These are phyloP conservation scores for Strobilomyces echinocephalus DNA, from an alignment of 768 basidiomycete species.

Conservation along the genomic window DNA sequence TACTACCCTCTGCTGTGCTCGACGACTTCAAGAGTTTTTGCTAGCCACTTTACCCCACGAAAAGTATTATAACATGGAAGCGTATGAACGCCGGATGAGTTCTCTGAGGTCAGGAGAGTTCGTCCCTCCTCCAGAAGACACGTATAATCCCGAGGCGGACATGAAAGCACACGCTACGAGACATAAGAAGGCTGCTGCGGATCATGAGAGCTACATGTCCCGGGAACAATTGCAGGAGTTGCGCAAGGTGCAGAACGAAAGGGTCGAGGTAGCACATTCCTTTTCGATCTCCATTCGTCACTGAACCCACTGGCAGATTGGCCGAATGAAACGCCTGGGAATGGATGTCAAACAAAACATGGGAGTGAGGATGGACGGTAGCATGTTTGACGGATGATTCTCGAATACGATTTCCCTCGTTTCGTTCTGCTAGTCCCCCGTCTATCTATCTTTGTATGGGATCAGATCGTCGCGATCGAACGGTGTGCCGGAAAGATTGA, in stretches of 20 bases:
- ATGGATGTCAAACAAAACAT: slow-evolving; percentile 83
- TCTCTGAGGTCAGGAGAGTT: slow-evolving; percentile 81
- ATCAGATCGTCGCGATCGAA: neutral
- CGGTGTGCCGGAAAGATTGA: neutral
- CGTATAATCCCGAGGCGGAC: slow-evolving; percentile 82
- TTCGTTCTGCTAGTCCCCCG: neutral
- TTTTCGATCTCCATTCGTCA: neutral
- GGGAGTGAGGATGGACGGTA: slow-evolving; percentile 84
- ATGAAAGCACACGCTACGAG: slow-evolving; percentile 68
- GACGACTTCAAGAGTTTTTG: neutral
- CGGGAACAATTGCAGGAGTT: slow-evolving; percentile 80
- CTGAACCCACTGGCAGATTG: slow-evolving; percentile 41
- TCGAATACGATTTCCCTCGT: neutral
- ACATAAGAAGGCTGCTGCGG: slow-evolving; percentile 63
- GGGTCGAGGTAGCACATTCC: slow-evolving; percentile 56
- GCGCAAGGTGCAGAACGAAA: slow-evolving; percentile 78
- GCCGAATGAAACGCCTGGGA: slow-evolving; percentile 81
- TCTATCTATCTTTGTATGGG: neutral
- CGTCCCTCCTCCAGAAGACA: slow-evolving; percentile 63
- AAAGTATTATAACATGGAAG: slow-evolving; percentile 90
- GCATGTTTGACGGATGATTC: slow-evolving; percentile 45
- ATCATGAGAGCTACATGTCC: slow-evolving; percentile 70
- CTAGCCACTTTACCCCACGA: slow-evolving; percentile 89
- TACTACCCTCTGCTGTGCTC: neutral
- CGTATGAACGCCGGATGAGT: slow-evolving; percentile 80